Base-by-base conservation (phyloP, 495 filamentous ascomycete genomes). In the Neurospora pannonica region DNA sequence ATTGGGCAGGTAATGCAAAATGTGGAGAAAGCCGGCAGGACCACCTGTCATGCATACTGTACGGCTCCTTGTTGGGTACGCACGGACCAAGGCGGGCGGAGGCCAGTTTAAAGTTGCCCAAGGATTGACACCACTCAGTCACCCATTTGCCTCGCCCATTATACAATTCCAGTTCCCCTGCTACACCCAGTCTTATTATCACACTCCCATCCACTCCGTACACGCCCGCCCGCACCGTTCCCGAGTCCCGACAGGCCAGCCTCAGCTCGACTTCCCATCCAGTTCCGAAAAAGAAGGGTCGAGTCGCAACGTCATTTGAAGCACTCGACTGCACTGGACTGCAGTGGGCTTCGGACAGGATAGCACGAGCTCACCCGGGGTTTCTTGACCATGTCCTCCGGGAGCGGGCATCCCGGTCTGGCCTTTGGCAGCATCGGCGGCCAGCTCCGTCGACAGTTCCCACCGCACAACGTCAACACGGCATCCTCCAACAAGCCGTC, bases 401-500 rank as follows among this genome's bases (percentile, higher is more conserved):
- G 75, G 67, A 81, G 78, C 62, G 40, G 75, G 39, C 79, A 82
- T 75, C 74, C 79, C 24, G 77, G 81, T 48, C 77, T 82, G 28
- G 76, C 78, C 31, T 79, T 76, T 67, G 54, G 54, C 37, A 71
- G 70, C 60, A 71, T 81, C 48, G 40, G 42, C 71, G 38, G 37
- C 72, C 24, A 77, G 67, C 74, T 79, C 36, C 79, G 76, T 67
- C 74, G 71, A 69, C 82, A 77, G 73, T 79, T 77, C 74, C 78
- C 82, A 48, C 79, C 82, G 36, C 85, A 76, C 75, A 76, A 83
- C 75, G 70, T 84, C 75, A 72, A 82, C 80, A 82, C 72, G 76
- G 77, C 72, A 82, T 75, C 76, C 71, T 81, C 62, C 70, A 77
- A 71, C 81, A 82, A 81, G 79, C 79, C 42, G 76, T 82, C 82